Evolutionary conservation across 2,329 filamentous ascomycete species (phyloP).

Genomic region (Sporothrix brunneoviolacea): DNA sequence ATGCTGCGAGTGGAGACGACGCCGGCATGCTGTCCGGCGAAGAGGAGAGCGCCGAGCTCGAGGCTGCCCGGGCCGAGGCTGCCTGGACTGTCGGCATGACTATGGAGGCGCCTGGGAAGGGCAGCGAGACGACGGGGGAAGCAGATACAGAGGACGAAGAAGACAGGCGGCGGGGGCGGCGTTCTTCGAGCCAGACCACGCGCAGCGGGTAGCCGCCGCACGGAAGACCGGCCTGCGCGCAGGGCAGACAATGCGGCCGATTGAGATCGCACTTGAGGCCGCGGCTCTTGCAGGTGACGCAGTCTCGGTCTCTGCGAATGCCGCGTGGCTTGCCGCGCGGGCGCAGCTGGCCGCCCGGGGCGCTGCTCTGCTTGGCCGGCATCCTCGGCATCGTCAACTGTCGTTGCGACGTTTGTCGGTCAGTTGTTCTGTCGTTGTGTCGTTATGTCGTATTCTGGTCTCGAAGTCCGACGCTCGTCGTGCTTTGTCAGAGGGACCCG

Average conservation of each 20-base stretch:
- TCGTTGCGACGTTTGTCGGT: too few species aligned
- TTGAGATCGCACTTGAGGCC: constrained; percentile 20
- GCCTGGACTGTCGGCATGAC: too few species aligned
- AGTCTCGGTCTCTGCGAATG: constrained; percentile 18
- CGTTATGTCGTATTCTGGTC: too few species aligned
- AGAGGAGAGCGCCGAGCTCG: too few species aligned
- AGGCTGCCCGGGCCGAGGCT: too few species aligned
- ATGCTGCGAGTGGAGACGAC: not conserved
- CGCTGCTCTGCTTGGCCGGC: not conserved
- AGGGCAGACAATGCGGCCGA: constrained; percentile 18
- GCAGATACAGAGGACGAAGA: not conserved
- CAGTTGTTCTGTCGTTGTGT: too few species aligned
- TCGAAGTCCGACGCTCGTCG: too few species aligned
- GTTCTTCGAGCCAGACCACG: constrained; percentile 24
- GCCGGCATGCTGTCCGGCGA: not conserved
- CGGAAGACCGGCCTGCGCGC: constrained; percentile 22
- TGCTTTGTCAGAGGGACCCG: too few species aligned
- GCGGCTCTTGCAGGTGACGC: constrained; percentile 17
- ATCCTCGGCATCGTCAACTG: too few species aligned
- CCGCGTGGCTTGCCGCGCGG: constrained; percentile 17
- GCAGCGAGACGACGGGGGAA: not conserved
- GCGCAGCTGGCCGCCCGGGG: not conserved
- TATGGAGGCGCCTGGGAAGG: too few species aligned
- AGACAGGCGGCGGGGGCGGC: not conserved
- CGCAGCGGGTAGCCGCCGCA: constrained; percentile 29